Conservation (phyloP, 306 rosid species). For the barrel medic (Medicago truncatula) region MtrunA17r5.0-ANR NC_053044.1:56452001-56452500, state of each 20-base stretch:
- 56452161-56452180: too few relatives aligned
- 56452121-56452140: constrained; percentile 96
- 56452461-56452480: constrained; percentile 79
- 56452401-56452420: too few relatives aligned
- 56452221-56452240: too few relatives aligned
- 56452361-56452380: too few relatives aligned
- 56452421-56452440: too few relatives aligned
- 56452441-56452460: constrained; percentile 11
- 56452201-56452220: too few relatives aligned
- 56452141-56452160: constrained; percentile 8
- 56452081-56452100: constrained; percentile 98
- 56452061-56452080: constrained; percentile 87
- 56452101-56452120: constrained; percentile 94
- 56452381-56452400: too few relatives aligned
- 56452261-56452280: too few relatives aligned
- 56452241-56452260: too few relatives aligned
- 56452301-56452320: background rate
- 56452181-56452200: too few relatives aligned
- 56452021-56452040: constrained; percentile 46
- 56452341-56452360: constrained; percentile 1
- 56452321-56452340: constrained; percentile 35
- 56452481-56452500: constrained; percentile 86
- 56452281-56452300: too few relatives aligned
- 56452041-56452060: constrained; percentile 84
- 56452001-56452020: background rate